Evolutionary conservation across 2,329 filamentous ascomycete genomes (phyloP), one percentile per base, ranked within the genome.

Genomic region (Fusarium sp.): DNA sequence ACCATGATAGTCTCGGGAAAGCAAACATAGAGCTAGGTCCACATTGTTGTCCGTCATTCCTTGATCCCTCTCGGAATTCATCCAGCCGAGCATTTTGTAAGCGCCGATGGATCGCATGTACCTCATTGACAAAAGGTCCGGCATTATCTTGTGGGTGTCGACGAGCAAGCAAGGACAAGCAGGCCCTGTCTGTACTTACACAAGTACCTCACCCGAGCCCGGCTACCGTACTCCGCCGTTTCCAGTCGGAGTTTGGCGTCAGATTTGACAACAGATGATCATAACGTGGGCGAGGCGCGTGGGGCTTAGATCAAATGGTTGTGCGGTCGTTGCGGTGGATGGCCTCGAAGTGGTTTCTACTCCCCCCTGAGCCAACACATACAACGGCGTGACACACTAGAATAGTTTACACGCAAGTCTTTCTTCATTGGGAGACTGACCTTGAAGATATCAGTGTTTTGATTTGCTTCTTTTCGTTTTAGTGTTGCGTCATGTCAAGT

Each of bases 21-120:
- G 51, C 43, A 70, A 70, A 57, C 63, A 60, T 38, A 40, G 33
- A 57, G 33, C 43, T 14, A 70, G 67, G 49, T 47, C 63, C 58
- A 68, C 51, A 42, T 13, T 4, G 15, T 38, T 46, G 42, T 31
- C 31, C 31, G 38, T 36, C 28, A 22, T 46, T 31, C 13, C 39
- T 8, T 36, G 13, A 28, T 36, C 19, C 17, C 11, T 31, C 26
- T 38, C 43, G 24, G 19, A 31, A n/a, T 36, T 24, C 21, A 40
- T 17, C 26, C 26, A 61, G 7, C 40, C 46, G 28, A 38, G 19
- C 15, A 36, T 44, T 21, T 21, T 55, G 42, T 24, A 65, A 61
- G 63, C 43, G 52, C 54, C 40, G 36, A 33, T 57, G 26, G 51
- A 40, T 39, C 33, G 33, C 40, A n/a, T 42, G 38, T 52, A 45